Base-by-base conservation (phyloP, 306 rosid genomes). In the Malus asiatica region DNA sequence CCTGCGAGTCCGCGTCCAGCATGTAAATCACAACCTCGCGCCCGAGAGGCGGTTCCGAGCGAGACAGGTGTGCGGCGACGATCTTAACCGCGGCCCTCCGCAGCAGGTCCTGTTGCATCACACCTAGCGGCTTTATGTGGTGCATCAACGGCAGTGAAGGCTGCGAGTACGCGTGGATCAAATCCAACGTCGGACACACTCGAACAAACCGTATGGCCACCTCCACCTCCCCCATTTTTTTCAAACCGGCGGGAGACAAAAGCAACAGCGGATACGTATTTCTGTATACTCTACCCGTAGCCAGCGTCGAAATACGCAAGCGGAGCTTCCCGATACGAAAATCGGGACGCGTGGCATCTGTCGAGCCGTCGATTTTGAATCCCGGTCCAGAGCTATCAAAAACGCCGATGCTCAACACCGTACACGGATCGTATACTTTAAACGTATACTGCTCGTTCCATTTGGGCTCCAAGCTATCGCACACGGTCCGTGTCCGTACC, bases 391-490 rank as follows among this genome's bases (percentile, higher is more conserved):
- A 85, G 14, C 90, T 87, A 38, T 93, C 93, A 22, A 94, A 91
- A 10, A 91, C 90, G 45, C 96, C 98, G 16, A 94, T 66, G 0
- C 90, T 90, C 82, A 94, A 76, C 74, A 92, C 93, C 0, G 98
- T 89, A 27, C 93, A 90, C 2, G 98, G 98, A 71, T 94, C 98
- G 25, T 73, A 94, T 15, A 94, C 98, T 80, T 90, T 84, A 89
- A 96, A 94, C 3, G 95, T 90, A 81, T 91, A 94, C 71, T 94
- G 98, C 76, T 94, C 98, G 14, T 94, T 94, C 98, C 98, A 94
- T 70, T 73, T 91, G 5, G 98, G 98, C 13, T 92, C 96, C 77
- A 86, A 78, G 59, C 77, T 91, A n/a, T 94, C 91, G 0, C 87
- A 83, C 12, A 94, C 87, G 1, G 95, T 89, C 6, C 97, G 77